Percentiles rank a stretch among this genome's conserved stretches.
These are phyloP conservation scores for Pyricularia sp. DNA, from an alignment of 2,329 filamentous ascomycete genomes.

Conservation along the genomic window DNA sequence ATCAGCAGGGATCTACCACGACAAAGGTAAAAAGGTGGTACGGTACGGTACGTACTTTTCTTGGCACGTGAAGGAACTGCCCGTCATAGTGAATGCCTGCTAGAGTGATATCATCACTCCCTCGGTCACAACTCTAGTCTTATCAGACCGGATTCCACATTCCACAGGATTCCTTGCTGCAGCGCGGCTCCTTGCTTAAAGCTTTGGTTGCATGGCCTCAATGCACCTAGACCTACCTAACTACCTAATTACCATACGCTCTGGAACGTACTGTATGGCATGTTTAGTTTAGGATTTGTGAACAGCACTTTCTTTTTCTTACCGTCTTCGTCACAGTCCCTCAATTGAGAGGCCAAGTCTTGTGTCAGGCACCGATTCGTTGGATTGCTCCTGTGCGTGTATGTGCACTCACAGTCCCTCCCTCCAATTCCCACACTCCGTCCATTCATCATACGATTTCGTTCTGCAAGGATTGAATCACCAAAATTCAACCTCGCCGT, in stretches of 20 bases:
- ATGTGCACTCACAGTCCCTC: background rate
- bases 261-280: background rate
- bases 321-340: background rate
- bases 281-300: background rate
- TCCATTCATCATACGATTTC: background rate
- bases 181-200: background rate
- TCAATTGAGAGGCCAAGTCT: background rate
- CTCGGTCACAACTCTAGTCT: background rate
- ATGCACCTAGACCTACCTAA: background rate
- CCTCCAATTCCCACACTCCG: background rate
- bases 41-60: background rate
- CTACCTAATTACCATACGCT: background rate
- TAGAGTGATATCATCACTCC: background rate
- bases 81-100: background rate
- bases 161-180: background rate
- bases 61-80: background rate
- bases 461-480: background rate
- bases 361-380: background rate
- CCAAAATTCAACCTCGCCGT: background rate
- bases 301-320: background rate
- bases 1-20: background rate
- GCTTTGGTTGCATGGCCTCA: background rate
- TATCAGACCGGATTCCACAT: background rate
- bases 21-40: too few relatives aligned
- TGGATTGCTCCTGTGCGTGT: background rate